phyloP scores from a whole-genome alignment of 163 green algal species.

The Chloromonas sp. region DNA sequence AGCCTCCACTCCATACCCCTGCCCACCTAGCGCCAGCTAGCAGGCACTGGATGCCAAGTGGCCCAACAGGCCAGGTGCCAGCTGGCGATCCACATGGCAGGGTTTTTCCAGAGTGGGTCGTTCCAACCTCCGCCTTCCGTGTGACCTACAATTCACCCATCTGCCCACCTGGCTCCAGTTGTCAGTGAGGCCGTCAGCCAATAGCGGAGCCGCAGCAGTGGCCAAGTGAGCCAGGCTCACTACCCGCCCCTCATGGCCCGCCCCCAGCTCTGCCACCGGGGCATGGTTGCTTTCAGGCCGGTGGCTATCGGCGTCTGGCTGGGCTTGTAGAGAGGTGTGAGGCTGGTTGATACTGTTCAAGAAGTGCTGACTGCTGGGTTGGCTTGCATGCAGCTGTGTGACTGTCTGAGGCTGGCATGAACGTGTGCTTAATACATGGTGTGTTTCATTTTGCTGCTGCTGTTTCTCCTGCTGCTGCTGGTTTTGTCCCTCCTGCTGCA shows the following conservation, averaged over 20 bases:
- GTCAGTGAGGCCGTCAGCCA: conserved; percentile 80
- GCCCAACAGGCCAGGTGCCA: not conserved
- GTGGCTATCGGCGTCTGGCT: no score
- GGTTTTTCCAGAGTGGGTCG: not conserved
- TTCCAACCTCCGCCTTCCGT: not conserved
- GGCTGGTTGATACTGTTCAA: no score
- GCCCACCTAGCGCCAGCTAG: not conserved
- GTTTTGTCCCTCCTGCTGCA: not conserved
- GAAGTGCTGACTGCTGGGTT: no score
- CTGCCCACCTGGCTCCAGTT: conserved; percentile 84
- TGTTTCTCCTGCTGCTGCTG: conserved; percentile 4
- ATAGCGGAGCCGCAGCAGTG: conserved; percentile 10
- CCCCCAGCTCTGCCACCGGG: not conserved
- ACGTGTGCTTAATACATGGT: no score
- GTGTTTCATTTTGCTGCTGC: not conserved
- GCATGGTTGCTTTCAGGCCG: no score
- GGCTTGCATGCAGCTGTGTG: not conserved
- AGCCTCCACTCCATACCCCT: not conserved
- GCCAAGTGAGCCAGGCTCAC: not conserved
- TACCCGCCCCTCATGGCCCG: not conserved
- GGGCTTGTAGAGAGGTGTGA: no score
- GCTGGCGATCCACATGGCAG: no score
- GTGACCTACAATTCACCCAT: not conserved
- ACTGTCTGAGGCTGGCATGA: not conserved
- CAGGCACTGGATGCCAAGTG: not conserved